A percentile compares a stretch with the other conserved stretches of the same genome.
Evolutionary conservation across 2,329 filamentous ascomycete species (phyloP).

Genomic region (Aureobasidium uvarum): DNA sequence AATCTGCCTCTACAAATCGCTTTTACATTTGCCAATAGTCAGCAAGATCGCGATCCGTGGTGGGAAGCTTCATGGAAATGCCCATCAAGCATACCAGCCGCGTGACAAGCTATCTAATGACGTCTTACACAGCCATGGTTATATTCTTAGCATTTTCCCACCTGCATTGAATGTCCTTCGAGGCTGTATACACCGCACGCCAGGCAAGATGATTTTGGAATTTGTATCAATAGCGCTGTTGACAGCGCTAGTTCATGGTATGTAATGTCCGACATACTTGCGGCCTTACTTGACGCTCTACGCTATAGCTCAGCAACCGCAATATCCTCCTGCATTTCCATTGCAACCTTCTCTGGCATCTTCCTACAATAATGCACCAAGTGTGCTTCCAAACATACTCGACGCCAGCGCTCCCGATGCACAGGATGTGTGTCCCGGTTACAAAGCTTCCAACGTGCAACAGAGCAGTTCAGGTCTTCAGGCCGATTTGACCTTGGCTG

Average conservation of each 20-base stretch:
- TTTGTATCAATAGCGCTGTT: not conserved
- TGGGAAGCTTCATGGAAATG: conserved; percentile 1
- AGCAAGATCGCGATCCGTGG: not conserved
- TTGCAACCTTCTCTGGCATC: conserved; percentile 32
- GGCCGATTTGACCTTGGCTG: conserved; percentile 36
- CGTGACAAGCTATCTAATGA: conserved; percentile 7
- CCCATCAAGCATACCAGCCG: conserved; percentile 7
- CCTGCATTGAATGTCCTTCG: not conserved
- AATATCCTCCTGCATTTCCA: conserved; percentile 35
- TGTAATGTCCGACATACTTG: not conserved
- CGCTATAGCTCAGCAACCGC: conserved; percentile 31
- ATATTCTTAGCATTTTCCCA: not conserved
- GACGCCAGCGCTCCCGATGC: conserved; percentile 34
- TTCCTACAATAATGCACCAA: conserved; percentile 32
- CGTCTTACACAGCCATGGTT: not conserved
- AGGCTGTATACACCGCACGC: not conserved
- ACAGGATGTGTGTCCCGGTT: conserved; percentile 36
- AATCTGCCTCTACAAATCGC: not conserved
- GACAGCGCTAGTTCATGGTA: not conserved
- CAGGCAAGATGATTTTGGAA: not conserved
- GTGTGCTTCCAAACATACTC: conserved; percentile 33
- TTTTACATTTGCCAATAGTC: not conserved
- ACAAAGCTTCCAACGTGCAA: conserved; percentile 35
- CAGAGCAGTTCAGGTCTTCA: conserved; percentile 32
- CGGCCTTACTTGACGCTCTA: not conserved